Evolutionary conservation across 2,329 filamentous ascomycete species (phyloP).

Genomic region (Aspergillus japonicus): DNA sequence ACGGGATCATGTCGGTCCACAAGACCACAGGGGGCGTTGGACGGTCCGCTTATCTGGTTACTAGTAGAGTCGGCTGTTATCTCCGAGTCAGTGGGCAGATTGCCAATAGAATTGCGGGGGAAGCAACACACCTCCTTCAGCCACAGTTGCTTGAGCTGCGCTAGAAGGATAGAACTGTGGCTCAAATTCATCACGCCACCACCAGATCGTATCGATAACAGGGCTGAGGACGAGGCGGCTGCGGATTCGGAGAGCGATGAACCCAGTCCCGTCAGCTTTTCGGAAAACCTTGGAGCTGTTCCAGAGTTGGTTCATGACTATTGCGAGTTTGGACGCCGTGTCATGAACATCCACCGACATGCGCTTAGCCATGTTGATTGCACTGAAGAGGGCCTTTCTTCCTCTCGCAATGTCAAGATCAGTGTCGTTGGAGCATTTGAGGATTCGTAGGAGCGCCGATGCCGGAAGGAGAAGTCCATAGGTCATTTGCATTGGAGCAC

Average conservation of each 20-base stretch:
- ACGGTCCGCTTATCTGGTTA: conserved; percentile 6
- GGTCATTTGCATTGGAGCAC: conserved; percentile 29
- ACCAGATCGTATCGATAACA: conserved; percentile 42
- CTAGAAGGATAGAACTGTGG: conserved; percentile 20
- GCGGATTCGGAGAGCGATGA: conserved; percentile 38
- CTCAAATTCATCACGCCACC: conserved; percentile 47
- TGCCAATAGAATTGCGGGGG: not conserved
- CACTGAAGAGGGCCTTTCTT: conserved; percentile 34
- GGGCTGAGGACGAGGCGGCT: conserved; percentile 39
- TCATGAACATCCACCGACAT: conserved; percentile 41
- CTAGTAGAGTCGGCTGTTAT: conserved; percentile 16
- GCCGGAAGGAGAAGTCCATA: conserved; percentile 34
- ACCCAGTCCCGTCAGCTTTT: conserved; percentile 38
- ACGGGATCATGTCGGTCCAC: conserved; percentile 22
- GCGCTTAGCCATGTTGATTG: conserved; percentile 40
- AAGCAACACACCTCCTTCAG: conserved; percentile 17
- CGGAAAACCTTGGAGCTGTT: conserved; percentile 44
- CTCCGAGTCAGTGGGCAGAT: not conserved
- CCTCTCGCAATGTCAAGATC: conserved; percentile 37
- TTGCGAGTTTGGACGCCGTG: conserved; percentile 32
- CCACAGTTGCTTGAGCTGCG: conserved; percentile 13
- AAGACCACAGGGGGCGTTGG: conserved; percentile 1
- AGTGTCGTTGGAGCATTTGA: conserved; percentile 35
- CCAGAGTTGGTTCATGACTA: conserved; percentile 40
- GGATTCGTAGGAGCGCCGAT: conserved; percentile 35